Evolutionary conservation across 169 alveolate genomes (phyloP), one percentile per base, ranked within the genome.

Genomic region (Perkinsus chesapeaki): DNA sequence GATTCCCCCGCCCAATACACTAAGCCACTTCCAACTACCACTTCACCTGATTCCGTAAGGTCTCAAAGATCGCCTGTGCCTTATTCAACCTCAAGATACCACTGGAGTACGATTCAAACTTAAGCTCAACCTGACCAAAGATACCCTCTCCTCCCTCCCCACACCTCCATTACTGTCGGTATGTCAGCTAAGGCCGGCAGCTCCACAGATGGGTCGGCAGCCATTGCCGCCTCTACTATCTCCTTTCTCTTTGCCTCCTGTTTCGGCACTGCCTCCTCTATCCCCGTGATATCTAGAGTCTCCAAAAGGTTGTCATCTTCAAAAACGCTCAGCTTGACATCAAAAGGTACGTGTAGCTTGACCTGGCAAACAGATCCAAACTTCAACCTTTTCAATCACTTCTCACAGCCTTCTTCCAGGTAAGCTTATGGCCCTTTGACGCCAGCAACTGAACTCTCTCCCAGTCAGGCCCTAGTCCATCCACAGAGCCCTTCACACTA

Each of bases 191-290:
- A 36, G 93, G 92, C 3, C 60, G 27, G 94, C 72, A 72, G 92
- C 39, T 60, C 92, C 60, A 91, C 34, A 19, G 72, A 91, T 19
- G 91, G 48, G 43, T 9, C 38, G 39, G 93, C 94, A 3, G 60
- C 73, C 10, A 48, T 47, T 0, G 73, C 91, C 12, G 31, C 91
- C 34, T 73, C 31, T 0, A 92, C 94, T 10, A 60, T 91, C 39
- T 73, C 92, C 36, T 73, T 34, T 19, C 39, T 73, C 91, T 48
- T 39, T 12, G 10, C 36, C 73, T 39, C 39, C 91, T 16, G 93
- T 73, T 48, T 39, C 92, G 39, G 37, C 39, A 43, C 92, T 0
- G 93, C 95, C 47, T 92, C 93, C 39, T 31, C 39, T 37, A 93
- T 92, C 36, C 95, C 95, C 19, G 48, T 20, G 37, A 93, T 39